These are phyloP conservation scores for Elongisporangium prolatum DNA, from an alignment of 352 stramenopile species.

Conservation along the genomic window DNA sequence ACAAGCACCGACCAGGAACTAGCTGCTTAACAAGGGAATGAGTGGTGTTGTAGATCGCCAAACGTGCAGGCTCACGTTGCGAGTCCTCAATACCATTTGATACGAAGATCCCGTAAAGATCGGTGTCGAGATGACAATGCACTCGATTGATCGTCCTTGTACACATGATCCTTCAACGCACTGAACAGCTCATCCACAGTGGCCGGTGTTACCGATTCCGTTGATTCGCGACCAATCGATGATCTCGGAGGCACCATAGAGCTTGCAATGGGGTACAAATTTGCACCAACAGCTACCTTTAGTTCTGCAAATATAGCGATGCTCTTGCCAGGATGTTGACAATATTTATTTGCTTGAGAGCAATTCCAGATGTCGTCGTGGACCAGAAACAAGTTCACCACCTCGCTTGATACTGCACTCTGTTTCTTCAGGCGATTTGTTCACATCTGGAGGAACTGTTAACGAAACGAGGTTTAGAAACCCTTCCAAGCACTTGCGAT, in stretches of 20 bases:
- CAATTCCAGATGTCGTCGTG: not conserved
- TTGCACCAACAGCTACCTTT: too few relatives aligned
- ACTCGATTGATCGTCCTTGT: not conserved
- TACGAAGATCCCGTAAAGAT: not conserved
- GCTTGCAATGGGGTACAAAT: not conserved
- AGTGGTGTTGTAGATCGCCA: not conserved
- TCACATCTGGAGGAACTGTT: not conserved
- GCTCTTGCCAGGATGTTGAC: not conserved
- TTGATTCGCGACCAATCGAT: not conserved
- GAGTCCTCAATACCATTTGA: not conserved
- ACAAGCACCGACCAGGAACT: not conserved
- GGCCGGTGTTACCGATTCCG: not conserved
- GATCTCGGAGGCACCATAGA: not conserved
- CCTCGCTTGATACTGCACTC: not conserved
- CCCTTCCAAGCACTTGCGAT: not conserved
- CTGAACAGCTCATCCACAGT: not conserved
- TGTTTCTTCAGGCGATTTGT: not conserved
- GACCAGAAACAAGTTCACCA: not conserved
- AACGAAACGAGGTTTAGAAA: not conserved
- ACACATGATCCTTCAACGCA: not conserved
- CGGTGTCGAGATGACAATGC: not conserved
- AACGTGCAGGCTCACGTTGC: not conserved
- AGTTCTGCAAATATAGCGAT: too few relatives aligned
- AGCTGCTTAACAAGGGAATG: not conserved
- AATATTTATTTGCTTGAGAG: not conserved